Percentiles rank a stretch among this genome's conserved stretches.
Evolutionary conservation across 306 rosid genomes (phyloP).

Genomic region (Lathyrus sativus): DNA sequence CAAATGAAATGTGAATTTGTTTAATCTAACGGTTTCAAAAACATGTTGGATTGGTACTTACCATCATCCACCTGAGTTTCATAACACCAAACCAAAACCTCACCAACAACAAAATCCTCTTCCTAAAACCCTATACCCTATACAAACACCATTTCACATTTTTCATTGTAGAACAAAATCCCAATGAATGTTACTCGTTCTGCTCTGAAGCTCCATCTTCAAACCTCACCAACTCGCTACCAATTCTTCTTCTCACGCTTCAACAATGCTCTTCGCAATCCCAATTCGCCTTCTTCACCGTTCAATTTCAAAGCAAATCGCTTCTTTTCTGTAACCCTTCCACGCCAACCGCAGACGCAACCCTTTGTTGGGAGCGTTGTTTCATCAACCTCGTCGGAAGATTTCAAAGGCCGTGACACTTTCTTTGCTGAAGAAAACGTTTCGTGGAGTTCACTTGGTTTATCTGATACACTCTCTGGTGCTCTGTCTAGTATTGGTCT

Average conservation of each 20-base stretch:
- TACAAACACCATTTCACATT: background rate
- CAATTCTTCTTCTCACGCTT: slow-evolving; percentile 55
- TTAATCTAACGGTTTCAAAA: background rate
- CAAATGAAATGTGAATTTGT: background rate
- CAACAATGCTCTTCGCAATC: slow-evolving; percentile 39
- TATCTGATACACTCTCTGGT: slow-evolving; percentile 73
- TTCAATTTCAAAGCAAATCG: slow-evolving; percentile 38
- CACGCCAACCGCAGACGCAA: slow-evolving; percentile 41
- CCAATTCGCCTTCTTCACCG: slow-evolving; percentile 40
- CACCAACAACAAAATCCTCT: background rate
- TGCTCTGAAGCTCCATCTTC: slow-evolving; percentile 50
- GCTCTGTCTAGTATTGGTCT: slow-evolving; percentile 72
- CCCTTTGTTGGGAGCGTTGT: slow-evolving; percentile 41
- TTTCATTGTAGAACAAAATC: background rate
- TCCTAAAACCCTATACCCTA: background rate
- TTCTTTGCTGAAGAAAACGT: slow-evolving; percentile 75
- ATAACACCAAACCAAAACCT: background rate
- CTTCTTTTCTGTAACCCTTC: slow-evolving; percentile 40
- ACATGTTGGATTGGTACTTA: background rate
- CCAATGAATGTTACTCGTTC: slow-evolving; percentile 49
- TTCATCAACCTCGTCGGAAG: slow-evolving; percentile 32
- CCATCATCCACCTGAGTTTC: background rate
- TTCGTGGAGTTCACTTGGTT: slow-evolving; percentile 77
- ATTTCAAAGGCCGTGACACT: slow-evolving; percentile 59
- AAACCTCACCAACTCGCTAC: slow-evolving; percentile 52